Evolutionary conservation across 306 rosid species (phyloP).

Genomic region (Ziziphus jujuba): DNA sequence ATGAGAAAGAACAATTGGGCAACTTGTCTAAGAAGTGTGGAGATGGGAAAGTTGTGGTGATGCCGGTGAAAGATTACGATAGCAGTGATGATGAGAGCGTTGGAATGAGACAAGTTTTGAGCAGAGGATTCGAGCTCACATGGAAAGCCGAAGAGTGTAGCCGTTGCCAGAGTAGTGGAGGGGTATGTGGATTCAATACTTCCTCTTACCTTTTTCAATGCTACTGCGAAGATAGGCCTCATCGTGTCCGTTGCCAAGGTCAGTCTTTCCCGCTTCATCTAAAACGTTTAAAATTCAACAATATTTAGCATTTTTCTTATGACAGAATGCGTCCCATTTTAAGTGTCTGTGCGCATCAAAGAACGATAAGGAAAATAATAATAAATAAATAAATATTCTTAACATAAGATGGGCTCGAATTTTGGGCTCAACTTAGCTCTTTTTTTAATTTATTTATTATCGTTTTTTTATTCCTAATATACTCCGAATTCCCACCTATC

Average conservation of each 20-base stretch:
- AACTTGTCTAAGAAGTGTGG: slow-evolving; percentile 18
- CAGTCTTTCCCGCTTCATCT: no score
- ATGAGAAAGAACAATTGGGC: neutral
- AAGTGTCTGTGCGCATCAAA: no score
- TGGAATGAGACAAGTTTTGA: slow-evolving; percentile 23
- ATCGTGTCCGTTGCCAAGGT: slow-evolving; percentile 50
- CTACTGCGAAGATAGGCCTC: slow-evolving; percentile 56
- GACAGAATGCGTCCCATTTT: no score
- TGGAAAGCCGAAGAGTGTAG: slow-evolving; percentile 48
- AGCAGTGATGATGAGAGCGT: neutral
- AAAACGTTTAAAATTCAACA: no score
- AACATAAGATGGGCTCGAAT: no score
- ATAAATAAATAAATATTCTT: no score
- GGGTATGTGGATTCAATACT: slow-evolving; percentile 48
- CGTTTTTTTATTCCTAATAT: no score
- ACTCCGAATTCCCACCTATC: no score
- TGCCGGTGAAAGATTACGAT: neutral
- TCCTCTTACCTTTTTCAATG: slow-evolving; percentile 22
- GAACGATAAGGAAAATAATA: no score
- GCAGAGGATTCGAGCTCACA: slow-evolving; percentile 43
- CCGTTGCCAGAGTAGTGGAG: slow-evolving; percentile 26
- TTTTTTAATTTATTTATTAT: no score
- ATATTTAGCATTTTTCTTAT: no score
- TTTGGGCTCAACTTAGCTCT: no score
- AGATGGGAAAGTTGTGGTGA: neutral